phyloP scores from a whole-genome alignment of 2,329 filamentous ascomycete genomes.

The Fusarium incarnatum region DNA sequence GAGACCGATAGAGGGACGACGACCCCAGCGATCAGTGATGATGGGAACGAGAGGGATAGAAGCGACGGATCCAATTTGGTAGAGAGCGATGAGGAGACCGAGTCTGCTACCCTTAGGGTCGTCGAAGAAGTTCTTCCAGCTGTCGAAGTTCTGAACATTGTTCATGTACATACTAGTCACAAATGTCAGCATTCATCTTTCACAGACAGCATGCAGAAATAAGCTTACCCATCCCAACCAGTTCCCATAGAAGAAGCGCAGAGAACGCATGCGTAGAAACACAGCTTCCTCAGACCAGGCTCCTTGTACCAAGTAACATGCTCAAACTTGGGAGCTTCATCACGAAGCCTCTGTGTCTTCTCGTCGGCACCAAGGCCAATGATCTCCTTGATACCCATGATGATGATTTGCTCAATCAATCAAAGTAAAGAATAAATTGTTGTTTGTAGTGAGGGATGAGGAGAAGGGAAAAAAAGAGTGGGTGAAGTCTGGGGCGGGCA shows the following conservation, averaged over 20 bases:
- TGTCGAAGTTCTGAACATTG: slow-evolving; percentile 63
- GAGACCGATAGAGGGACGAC: slow-evolving; percentile 56
- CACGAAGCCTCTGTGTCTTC: slow-evolving; percentile 44
- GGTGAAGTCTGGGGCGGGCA: background rate
- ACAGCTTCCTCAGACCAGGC: slow-evolving; percentile 67
- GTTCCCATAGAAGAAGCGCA: slow-evolving; percentile 33
- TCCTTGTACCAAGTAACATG: slow-evolving; percentile 67
- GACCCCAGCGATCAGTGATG: slow-evolving; percentile 58
- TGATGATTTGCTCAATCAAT: background rate
- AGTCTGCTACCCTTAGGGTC: slow-evolving; percentile 54
- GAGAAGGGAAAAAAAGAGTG: background rate
- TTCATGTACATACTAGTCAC: slow-evolving; percentile 64
- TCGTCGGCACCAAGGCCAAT: slow-evolving; percentile 26
- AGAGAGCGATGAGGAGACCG: slow-evolving; percentile 63
- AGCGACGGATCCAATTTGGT: slow-evolving; percentile 62
- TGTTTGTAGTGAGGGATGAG: background rate
- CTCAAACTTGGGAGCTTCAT: slow-evolving; percentile 63
- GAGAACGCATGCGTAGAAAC: slow-evolving; percentile 47
- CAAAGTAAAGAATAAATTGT: background rate
- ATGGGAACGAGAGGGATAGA: slow-evolving; percentile 61
- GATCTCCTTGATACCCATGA: slow-evolving; percentile 29
- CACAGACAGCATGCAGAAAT: slow-evolving; percentile 55
- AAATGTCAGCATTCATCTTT: slow-evolving; percentile 67
- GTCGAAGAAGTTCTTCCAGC: slow-evolving; percentile 63
- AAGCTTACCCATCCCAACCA: slow-evolving; percentile 46